Conservation (phyloP, 768 basidiomycete genomes). For the Serendipita vermifera region DNA sequence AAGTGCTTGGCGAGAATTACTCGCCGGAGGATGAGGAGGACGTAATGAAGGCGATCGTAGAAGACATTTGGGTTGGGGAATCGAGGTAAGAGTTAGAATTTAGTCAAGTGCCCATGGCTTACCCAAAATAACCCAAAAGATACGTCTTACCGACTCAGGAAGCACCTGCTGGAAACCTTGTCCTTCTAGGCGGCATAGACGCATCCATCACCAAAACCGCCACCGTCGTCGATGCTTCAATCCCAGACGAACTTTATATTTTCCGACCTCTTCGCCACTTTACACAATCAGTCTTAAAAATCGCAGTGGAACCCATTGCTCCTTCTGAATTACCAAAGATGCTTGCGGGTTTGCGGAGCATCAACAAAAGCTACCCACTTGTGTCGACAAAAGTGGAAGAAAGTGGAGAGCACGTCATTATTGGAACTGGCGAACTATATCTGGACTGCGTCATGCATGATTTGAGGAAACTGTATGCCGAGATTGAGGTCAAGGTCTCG, state of each 20-base stretch:
- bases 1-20: slow-evolving; percentile 96
- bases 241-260: slow-evolving; percentile 82
- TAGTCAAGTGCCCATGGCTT: neutral
- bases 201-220: slow-evolving; percentile 92
- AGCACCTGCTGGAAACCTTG: slow-evolving; percentile 81
- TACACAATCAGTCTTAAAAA: slow-evolving; percentile 92
- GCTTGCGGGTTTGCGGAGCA: slow-evolving; percentile 88
- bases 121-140: slow-evolving; percentile 27
- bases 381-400: slow-evolving; percentile 95
- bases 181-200: slow-evolving; percentile 86
- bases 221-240: slow-evolving; percentile 59
- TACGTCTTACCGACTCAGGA: slow-evolving; percentile 86
- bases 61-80: slow-evolving; percentile 84
- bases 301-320: slow-evolving; percentile 95
- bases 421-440: slow-evolving; percentile 95
- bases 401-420: slow-evolving; percentile 91
- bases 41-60: slow-evolving; percentile 74
- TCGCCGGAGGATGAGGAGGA: slow-evolving; percentile 99
- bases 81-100: slow-evolving; percentile 45
- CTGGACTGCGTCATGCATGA: slow-evolving; percentile 97
- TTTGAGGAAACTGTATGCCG: slow-evolving; percentile 77
- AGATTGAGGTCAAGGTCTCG: slow-evolving; percentile 99
- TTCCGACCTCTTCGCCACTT: slow-evolving; percentile 95
- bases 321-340: slow-evolving; percentile 98
- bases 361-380: slow-evolving; percentile 97